Evolutionary conservation across 805 yeast genomes (phyloP), one percentile per base, ranked within the genome.

Genomic region (Spathaspora hagerdaliae): DNA sequence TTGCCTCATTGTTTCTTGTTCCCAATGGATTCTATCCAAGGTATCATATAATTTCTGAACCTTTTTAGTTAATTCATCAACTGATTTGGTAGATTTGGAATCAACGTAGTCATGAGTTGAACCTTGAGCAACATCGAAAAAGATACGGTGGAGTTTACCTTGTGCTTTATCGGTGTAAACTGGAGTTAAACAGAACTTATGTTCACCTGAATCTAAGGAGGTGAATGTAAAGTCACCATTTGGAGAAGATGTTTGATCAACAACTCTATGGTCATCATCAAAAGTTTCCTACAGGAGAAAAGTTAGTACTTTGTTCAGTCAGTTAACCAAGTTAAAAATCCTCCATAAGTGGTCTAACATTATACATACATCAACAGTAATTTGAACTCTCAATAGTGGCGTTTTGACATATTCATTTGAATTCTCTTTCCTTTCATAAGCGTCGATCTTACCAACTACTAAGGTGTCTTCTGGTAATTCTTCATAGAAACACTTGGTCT

Each of bases 161-260:
- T 79, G 73, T 57, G 86, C 74, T 82, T 90, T 85, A 44, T 86
- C 88, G 82, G 82, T 36, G 81, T 82, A 63, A 14, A 64, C 54
- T 27, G 82, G 81, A 19, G 66, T 68, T 54, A 90, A 69, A 67
- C 97, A 90, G 56, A 91, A 75, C 56, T 77, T 75, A 72, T 90
- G 97, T 61, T 87, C 95, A 34, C 97, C 97, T 9, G 84, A 71
- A 44, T 86, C 96, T 39, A 81, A 68, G 1, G 97, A 86, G 10
- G 91, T 84, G 71, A 87, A 90, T 29, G 90, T 76, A 64, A 88
- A 86, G 50, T 83, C 83, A 12, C 89, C 87, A 35, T 63, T 65
- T 10, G 87, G 69, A 2, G 74, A 53, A 27, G 82, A 79, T 57
- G 74, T 79, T 63, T 88, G 96, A 48, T 74, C 64, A 33, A 82